Conservation (phyloP, 2,329 filamentous ascomycete genomes). For the Xenoacremonium recifei region DNA sequence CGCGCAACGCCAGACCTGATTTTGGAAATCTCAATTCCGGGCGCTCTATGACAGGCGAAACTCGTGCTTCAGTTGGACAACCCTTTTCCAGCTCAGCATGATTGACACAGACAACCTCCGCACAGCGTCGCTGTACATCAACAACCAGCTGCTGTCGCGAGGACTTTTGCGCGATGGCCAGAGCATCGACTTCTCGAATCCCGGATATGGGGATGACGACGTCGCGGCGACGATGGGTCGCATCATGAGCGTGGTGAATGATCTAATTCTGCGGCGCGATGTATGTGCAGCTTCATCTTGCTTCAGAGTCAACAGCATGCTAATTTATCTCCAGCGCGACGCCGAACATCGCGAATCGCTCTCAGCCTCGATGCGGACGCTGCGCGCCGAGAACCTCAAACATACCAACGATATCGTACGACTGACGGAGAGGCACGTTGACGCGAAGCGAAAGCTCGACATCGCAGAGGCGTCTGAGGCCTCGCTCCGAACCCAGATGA, state of each 20-base stretch:
- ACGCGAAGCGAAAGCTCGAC: slow-evolving; percentile 55
- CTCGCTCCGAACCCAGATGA: slow-evolving; percentile 65
- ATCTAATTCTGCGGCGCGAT: slow-evolving; percentile 85
- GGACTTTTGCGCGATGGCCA: slow-evolving; percentile 67
- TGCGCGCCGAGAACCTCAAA: slow-evolving; percentile 73
- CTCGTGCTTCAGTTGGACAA: slow-evolving; percentile 10
- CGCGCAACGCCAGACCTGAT: slow-evolving; percentile 6
- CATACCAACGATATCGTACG: slow-evolving; percentile 68
- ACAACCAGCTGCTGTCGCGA: slow-evolving; percentile 67
- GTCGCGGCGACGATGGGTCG: slow-evolving; percentile 68
- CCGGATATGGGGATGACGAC: slow-evolving; percentile 59
- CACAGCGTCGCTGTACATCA: slow-evolving; percentile 70
- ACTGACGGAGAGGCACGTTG: slow-evolving; percentile 51
- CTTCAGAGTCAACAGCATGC: slow-evolving; percentile 2
- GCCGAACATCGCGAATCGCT: slow-evolving; percentile 84
- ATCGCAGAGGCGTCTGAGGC: slow-evolving; percentile 69
- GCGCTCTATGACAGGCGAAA: slow-evolving; percentile 21
- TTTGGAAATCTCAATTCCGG: slow-evolving; percentile 10
- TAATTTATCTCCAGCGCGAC: slow-evolving; percentile 64
- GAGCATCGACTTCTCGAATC: slow-evolving; percentile 78
- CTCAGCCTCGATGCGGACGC: slow-evolving; percentile 70
- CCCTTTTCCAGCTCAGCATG: slow-evolving; percentile 35
- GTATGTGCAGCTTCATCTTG: slow-evolving; percentile 45
- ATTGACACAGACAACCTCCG: slow-evolving; percentile 61
- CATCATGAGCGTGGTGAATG: slow-evolving; percentile 91